phyloP scores from a whole-genome alignment of 2,329 filamentous ascomycete species.

The Colletotrichum godetiae region DNA sequence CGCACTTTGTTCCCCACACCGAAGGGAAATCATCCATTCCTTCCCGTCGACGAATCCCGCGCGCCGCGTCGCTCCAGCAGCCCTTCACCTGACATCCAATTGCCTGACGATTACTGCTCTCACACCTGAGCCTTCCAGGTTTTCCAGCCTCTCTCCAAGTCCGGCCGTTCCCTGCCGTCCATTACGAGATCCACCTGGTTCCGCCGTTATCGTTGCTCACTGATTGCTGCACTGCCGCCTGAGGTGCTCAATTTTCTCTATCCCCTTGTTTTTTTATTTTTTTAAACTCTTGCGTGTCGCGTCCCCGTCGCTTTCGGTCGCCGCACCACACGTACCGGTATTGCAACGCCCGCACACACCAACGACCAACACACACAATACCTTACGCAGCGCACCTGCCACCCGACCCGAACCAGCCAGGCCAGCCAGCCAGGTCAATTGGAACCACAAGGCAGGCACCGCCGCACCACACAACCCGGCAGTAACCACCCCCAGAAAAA shows the following conservation, averaged over 20 bases:
- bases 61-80: slow-evolving; percentile 4
- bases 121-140: not conserved
- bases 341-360: not conserved
- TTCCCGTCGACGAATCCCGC: slow-evolving; percentile 9
- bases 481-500: slow-evolving; percentile 16
- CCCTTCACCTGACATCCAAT: not conserved
- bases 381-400: no score
- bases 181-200: not conserved
- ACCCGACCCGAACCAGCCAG: not conserved
- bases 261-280: not conserved
- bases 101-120: not conserved
- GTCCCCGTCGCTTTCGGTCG: slow-evolving; percentile 26
- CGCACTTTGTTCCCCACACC: not conserved
- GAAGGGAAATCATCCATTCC: not conserved
- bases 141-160: not conserved
- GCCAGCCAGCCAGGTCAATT: no score
- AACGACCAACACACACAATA: not conserved
- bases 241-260: not conserved
- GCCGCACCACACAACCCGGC: not conserved
- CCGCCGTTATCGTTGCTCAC: no score
- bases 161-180: not conserved
- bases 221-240: slow-evolving; percentile 17
- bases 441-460: not conserved
- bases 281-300: not conserved
- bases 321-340: not conserved